Conservation (phyloP, 768 basidiomycete species). For the Cyclocybe aegerita region DNA sequence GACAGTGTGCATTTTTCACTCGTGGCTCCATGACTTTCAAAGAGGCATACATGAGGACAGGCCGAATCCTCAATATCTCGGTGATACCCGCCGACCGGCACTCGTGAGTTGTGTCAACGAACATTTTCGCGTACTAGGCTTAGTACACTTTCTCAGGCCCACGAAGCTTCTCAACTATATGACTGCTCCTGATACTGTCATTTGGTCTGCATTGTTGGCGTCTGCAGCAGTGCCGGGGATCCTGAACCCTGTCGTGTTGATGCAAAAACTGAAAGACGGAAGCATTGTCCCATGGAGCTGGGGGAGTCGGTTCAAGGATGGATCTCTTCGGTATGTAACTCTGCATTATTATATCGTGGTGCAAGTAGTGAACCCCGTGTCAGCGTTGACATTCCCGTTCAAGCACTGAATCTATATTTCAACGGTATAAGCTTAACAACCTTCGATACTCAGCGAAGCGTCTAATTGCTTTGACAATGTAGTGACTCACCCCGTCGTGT, state of each 20-base stretch:
- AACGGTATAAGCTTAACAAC: constrained; percentile 50
- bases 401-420: constrained; percentile 85
- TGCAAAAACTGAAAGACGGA: constrained; percentile 87
- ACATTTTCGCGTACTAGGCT: neutral
- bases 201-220: constrained; percentile 80
- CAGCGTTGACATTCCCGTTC: constrained; percentile 94
- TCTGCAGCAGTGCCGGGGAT: constrained; percentile 96
- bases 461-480: neutral
- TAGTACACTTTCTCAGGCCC: constrained; percentile 51
- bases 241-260: constrained; percentile 90
- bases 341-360: neutral
- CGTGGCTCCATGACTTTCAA: constrained; percentile 92
- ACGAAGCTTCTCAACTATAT: constrained; percentile 96
- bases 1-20: constrained; percentile 84
- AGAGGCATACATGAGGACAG: constrained; percentile 92
- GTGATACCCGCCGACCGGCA: constrained; percentile 90
- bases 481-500: constrained; percentile 93
- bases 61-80: constrained; percentile 90
- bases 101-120: constrained; percentile 49
- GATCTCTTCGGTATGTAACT: constrained; percentile 67
- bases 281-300: constrained; percentile 89
- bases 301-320: constrained; percentile 93
- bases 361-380: neutral
- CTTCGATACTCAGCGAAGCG: neutral
- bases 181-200: constrained; percentile 90